Evolutionary conservation across 768 basidiomycete species (phyloP).

Genomic region (Tricholoma sp.): DNA sequence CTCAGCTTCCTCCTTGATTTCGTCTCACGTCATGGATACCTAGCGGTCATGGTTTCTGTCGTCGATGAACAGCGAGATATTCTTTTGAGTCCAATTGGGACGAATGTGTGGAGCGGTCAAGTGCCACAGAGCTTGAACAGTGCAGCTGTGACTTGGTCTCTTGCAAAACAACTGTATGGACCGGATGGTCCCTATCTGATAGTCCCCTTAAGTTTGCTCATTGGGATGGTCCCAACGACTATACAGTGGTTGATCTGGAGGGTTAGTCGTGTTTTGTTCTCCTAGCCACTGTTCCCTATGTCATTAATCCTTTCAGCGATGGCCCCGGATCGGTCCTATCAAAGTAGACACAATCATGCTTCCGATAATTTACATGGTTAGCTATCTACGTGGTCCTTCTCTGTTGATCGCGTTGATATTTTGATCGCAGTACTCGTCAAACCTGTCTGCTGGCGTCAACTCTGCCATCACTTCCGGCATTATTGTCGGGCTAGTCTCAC

Average conservation of each 20-base stretch:
- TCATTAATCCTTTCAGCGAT: constrained; percentile 32
- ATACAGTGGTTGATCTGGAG: constrained; percentile 51
- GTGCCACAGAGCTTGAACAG: constrained; percentile 49
- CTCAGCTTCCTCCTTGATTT: neutral
- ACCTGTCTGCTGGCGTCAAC: constrained; percentile 50
- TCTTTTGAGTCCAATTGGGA: constrained; percentile 46
- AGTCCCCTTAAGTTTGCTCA: constrained; percentile 46
- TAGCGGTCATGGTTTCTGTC: constrained; percentile 56
- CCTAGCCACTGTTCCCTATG: neutral
- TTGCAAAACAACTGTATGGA: constrained; percentile 54
- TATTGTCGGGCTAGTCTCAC: constrained; percentile 51
- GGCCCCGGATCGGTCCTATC: constrained; percentile 51
- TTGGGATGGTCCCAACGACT: constrained; percentile 48
- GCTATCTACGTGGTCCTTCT: neutral
- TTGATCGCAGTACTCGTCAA: constrained; percentile 29
- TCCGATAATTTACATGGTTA: constrained; percentile 51
- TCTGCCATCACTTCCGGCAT: constrained; percentile 44
- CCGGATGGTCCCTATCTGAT: constrained; percentile 51
- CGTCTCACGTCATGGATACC: neutral
- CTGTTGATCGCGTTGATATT: neutral
- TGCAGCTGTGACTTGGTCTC: constrained; percentile 58
- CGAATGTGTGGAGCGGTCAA: constrained; percentile 60
- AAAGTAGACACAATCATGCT: constrained; percentile 45
- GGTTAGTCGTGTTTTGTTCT: constrained; percentile 23
- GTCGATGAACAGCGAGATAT: constrained; percentile 50